A percentile compares a stretch with the other conserved stretches of the same genome.
Evolutionary conservation across 1,139 yeast species (phyloP).

Genomic region (Ogataea hybrid): DNA sequence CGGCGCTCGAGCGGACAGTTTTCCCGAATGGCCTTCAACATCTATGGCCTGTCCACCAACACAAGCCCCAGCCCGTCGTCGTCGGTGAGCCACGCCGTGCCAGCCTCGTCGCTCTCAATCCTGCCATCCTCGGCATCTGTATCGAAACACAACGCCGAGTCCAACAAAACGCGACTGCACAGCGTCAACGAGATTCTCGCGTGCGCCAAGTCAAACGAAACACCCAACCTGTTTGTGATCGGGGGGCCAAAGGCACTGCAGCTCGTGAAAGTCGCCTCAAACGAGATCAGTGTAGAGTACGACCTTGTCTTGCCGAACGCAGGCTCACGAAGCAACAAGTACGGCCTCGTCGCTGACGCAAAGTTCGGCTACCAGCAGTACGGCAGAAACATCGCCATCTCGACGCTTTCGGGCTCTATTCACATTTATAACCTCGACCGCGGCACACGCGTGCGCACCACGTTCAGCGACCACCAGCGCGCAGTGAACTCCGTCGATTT

Average conservation of each 20-base stretch:
- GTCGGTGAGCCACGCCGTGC: slow-evolving; percentile 11
- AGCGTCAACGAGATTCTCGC: slow-evolving; percentile 35
- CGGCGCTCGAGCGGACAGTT: slow-evolving; percentile 29
- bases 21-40: slow-evolving; percentile 39
- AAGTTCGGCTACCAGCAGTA: slow-evolving; percentile 45
- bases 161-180: slow-evolving; percentile 29
- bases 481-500: slow-evolving; percentile 82
- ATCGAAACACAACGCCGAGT: slow-evolving; percentile 19
- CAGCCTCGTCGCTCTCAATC: slow-evolving; percentile 22
- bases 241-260: slow-evolving; percentile 62
- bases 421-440: slow-evolving; percentile 46
- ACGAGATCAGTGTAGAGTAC: slow-evolving; percentile 35
- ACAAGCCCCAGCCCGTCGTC: slow-evolving; percentile 17
- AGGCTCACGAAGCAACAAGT: slow-evolving; percentile 38
- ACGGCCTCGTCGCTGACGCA: slow-evolving; percentile 47
- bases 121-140: slow-evolving; percentile 15
- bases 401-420: slow-evolving; percentile 50
- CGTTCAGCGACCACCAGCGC: slow-evolving; percentile 70
- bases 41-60: slow-evolving; percentile 33
- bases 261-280: slow-evolving; percentile 41
- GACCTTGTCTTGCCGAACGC: slow-evolving; percentile 34
- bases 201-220: slow-evolving; percentile 39
- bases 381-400: slow-evolving; percentile 44
- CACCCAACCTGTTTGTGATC: slow-evolving; percentile 46
- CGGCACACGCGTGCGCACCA: slow-evolving; percentile 41